Conservation (phyloP, 2,329 filamentous ascomycete genomes). For the Pseudogymnoascus sp. region DNA sequence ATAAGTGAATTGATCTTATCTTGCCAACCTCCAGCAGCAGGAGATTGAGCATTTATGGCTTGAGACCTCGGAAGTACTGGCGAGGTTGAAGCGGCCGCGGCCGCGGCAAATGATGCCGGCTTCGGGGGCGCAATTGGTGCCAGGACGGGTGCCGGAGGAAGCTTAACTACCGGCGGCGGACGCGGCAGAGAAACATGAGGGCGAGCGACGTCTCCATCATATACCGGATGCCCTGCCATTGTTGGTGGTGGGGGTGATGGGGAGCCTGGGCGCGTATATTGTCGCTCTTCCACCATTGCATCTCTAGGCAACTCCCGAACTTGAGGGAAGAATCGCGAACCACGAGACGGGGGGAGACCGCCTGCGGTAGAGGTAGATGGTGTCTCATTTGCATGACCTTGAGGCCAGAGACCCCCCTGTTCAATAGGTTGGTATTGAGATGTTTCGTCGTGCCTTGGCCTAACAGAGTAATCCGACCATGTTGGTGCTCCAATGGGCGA, state of each 20-base stretch:
- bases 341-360: constrained; percentile 38
- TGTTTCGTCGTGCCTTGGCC: background rate
- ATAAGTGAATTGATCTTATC: constrained; percentile 73
- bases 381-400: background rate
- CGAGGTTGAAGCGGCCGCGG: constrained; percentile 25
- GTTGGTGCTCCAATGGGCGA: background rate
- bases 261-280: constrained; percentile 37
- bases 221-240: constrained; percentile 62
- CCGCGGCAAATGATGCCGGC: constrained; percentile 36
- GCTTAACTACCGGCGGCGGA: constrained; percentile 67
- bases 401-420: background rate
- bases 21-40: constrained; percentile 52
- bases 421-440: background rate
- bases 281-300: constrained; percentile 34
- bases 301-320: constrained; percentile 33
- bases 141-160: constrained; percentile 54
- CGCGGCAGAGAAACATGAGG: constrained; percentile 64
- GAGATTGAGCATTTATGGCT: constrained; percentile 27
- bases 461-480: constrained; percentile 5
- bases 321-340: constrained; percentile 54
- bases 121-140: constrained; percentile 36
- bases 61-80: constrained; percentile 17
- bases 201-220: constrained; percentile 55
- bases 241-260: constrained; percentile 67
- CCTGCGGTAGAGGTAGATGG: constrained; percentile 11